Evolutionary conservation across 176 grass and related monocot genomes (phyloP).

Genomic region (Carex cristatella): DNA sequence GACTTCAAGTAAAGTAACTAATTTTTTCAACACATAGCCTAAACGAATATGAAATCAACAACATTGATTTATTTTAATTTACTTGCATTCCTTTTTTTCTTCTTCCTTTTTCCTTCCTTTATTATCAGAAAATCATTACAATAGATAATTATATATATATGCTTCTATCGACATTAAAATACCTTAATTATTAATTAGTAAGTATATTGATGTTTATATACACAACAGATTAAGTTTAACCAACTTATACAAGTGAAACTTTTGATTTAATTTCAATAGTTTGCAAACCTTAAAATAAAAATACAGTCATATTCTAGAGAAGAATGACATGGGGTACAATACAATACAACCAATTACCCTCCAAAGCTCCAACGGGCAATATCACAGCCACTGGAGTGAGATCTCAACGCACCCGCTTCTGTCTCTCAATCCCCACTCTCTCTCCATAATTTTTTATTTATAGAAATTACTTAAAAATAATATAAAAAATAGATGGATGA

Average conservation of each 20-base stretch:
- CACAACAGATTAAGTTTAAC: not conserved
- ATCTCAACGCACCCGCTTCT: slow-evolving; percentile 1
- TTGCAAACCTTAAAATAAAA: too few species aligned
- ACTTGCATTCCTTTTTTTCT: too few species aligned
- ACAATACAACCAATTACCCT: not conserved
- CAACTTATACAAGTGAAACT: not conserved
- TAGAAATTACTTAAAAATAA: too few species aligned
- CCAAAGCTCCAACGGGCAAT: not conserved
- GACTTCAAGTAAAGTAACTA: too few species aligned
- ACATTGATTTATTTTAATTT: not conserved
- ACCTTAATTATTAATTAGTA: not conserved
- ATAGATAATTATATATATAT: not conserved
- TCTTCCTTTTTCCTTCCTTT: not conserved
- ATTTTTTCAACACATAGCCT: too few species aligned
- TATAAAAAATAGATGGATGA: too few species aligned
- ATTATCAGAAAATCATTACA: not conserved
- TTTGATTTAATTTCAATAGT: not conserved
- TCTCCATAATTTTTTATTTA: not conserved
- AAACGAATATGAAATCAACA: too few species aligned
- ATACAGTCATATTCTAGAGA: not conserved
- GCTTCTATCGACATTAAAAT: not conserved
- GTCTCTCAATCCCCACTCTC: not conserved
- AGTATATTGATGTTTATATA: not conserved
- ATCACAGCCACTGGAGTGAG: not conserved
- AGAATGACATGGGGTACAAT: not conserved